phyloP scores from a whole-genome alignment of 108 stramenopile genomes.

The Nitzschia sp. region DNA sequence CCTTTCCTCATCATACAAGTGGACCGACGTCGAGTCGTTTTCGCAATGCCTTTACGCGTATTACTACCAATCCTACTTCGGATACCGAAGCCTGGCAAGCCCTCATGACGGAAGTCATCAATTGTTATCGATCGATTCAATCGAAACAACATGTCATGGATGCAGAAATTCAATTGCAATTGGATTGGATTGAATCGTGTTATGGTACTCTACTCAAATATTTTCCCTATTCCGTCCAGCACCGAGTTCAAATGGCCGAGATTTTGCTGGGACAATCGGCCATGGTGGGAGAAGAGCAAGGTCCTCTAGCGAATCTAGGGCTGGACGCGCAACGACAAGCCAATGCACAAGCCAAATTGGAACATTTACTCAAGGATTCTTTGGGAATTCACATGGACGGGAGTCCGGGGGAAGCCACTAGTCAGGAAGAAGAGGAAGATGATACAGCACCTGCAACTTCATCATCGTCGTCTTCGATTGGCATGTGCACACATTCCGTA shows the following conservation, averaged over 20 bases:
- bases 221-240: constrained; percentile 65
- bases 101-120: constrained; percentile 68
- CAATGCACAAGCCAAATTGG: constrained; percentile 60
- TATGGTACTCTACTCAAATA: constrained; percentile 69
- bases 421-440: constrained; percentile 6
- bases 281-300: constrained; percentile 49
- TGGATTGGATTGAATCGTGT: constrained; percentile 85
- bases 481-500: constrained; percentile 60
- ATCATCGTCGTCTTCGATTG: constrained; percentile 36
- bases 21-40: constrained; percentile 77
- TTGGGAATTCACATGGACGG: constrained; percentile 67
- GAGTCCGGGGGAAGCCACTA: no score
- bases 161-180: constrained; percentile 58
- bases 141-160: constrained; percentile 18
- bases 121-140: constrained; percentile 51
- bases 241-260: constrained; percentile 58
- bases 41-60: constrained; percentile 79
- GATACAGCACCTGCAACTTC: constrained; percentile 5
- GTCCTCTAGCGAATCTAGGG: constrained; percentile 33
- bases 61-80: constrained; percentile 52
- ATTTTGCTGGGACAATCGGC: constrained; percentile 64
- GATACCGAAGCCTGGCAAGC: constrained; percentile 90
- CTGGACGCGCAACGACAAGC: constrained; percentile 24
- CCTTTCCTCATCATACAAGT: constrained; percentile 77
- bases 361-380: constrained; percentile 49